Evolutionary conservation across 257 asterid species (phyloP), one percentile per base, ranked within the genome.

Genomic region (Craterostigma plantagineum): DNA sequence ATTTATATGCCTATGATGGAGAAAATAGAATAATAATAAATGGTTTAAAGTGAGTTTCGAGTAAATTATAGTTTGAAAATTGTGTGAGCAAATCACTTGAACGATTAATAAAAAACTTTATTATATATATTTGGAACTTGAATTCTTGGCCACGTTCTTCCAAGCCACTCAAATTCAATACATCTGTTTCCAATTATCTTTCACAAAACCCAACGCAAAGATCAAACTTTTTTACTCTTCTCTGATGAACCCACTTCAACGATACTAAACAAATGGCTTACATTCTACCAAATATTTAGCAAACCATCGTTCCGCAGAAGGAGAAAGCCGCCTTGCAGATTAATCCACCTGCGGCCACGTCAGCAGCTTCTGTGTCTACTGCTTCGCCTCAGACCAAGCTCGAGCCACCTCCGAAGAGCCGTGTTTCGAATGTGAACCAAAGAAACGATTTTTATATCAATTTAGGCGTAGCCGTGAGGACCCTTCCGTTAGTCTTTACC

Each of bases 391-490:
- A 48, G 30, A 45, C 69, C 12, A 63, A 56, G 69, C 68, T 56
- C 35, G 70, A 55, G 11, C 52, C 56, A 9, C 56, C 70, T 16
- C 73, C 63, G 33, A 65, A 66, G 11, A 60, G 62, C 18, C 69
- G 67, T 35, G 51, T 55, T 30, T 73, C 62, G 33, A 71, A 60
- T 23, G 79, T 53, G 65, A 62, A 59, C 53, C 67, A 57, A 7
- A 50, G 76, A 36, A n/a, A n/a, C n/a, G 92, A 81, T 14, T 85
- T 75, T 46, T 85, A 72, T 47, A 67, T 85, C 67, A 85, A 85
- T 63, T 64, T 81, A 18, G 96, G 96, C 18, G 55, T 66, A 18
- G 94, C 94, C 52, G 92, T 85, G 4, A 70, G 94, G 30, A 85
- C 92, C 14, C 96, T 85, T 4, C 96, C 94, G 13, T 55, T 56